Conservation (phyloP, 495 filamentous ascomycete species). For the Neurospora sp. region DNA sequence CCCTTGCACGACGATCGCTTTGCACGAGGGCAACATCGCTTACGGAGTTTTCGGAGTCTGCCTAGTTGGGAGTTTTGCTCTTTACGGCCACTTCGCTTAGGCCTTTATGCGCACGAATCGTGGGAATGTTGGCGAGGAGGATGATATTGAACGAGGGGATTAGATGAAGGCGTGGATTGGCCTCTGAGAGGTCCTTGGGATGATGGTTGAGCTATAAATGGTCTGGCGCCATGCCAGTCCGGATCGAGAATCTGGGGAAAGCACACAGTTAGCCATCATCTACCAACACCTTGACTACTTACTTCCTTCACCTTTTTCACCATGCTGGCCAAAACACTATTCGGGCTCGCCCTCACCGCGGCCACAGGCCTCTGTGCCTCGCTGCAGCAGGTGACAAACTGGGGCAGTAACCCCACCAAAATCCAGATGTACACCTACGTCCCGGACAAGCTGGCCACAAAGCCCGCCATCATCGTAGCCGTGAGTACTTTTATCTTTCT, state of each 20-base stretch:
- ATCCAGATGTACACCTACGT: slow-evolving; percentile 33
- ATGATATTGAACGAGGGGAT: not conserved
- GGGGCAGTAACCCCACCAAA: slow-evolving; percentile 26
- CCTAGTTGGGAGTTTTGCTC: not conserved
- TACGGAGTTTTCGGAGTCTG: not conserved
- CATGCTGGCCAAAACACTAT: slow-evolving; percentile 10
- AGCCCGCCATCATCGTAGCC: slow-evolving; percentile 26
- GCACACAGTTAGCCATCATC: not conserved
- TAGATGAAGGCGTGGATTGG: not conserved
- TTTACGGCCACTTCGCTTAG: not conserved
- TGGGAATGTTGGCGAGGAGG: not conserved
- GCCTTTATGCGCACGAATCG: not conserved
- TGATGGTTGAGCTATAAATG: not conserved
- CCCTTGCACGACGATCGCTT: not conserved
- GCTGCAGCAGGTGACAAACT: slow-evolving; percentile 26
- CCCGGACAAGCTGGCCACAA: slow-evolving; percentile 27
- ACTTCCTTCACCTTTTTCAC: not conserved
- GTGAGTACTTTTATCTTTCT: slow-evolving; percentile 18
- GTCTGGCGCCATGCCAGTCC: not conserved
- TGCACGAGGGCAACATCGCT: not conserved
- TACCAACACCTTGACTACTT: not conserved
- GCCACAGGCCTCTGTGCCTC: slow-evolving; percentile 17
- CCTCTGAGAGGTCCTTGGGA: not conserved
- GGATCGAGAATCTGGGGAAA: not conserved
- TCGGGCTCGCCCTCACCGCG: slow-evolving; percentile 14